Conservation (phyloP, 2,329 filamentous ascomycete species). For the Nothophoma quercina region DNA sequence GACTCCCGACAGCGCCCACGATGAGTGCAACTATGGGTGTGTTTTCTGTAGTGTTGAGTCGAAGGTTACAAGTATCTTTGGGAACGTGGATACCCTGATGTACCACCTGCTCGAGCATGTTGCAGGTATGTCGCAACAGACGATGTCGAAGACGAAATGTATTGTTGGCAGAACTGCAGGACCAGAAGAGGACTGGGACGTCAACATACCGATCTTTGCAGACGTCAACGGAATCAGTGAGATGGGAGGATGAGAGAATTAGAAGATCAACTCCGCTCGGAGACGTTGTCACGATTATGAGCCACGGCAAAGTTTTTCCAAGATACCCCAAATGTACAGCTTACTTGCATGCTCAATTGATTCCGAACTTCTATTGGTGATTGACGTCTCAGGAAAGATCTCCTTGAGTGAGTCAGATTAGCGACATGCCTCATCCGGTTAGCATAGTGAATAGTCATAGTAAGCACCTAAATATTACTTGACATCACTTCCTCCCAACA, state of each 20-base stretch:
- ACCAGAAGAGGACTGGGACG: conserved; percentile 46
- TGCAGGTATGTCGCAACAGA: conserved; percentile 36
- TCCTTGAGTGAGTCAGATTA: not conserved
- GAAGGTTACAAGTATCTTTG: conserved; percentile 44
- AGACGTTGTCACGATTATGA: not conserved
- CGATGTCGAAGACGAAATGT: conserved; percentile 42
- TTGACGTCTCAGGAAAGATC: not conserved
- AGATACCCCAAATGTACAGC: not conserved
- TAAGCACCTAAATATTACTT: not conserved
- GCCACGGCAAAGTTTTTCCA: not conserved
- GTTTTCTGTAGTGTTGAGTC: conserved; percentile 45
- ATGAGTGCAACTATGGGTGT: conserved; percentile 46
- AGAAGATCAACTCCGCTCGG: not conserved
- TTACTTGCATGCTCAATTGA: not conserved
- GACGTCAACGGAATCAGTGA: conserved; percentile 23
- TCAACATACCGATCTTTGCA: conserved; percentile 43
- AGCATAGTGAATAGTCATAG: not conserved
- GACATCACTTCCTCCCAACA: not conserved
- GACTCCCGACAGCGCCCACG: conserved; percentile 9
- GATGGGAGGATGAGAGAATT: conserved; percentile 6
- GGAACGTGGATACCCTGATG: conserved; percentile 50
- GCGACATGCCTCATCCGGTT: not conserved
- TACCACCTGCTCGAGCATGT: conserved; percentile 50
- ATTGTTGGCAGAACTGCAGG: conserved; percentile 47
- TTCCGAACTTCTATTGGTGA: not conserved